Percentiles rank a stretch among this genome's conserved stretches.
These are phyloP conservation scores for Tieghemostelium lacteum DNA, from an alignment of 78 protist species.

Conservation along the genomic window DNA sequence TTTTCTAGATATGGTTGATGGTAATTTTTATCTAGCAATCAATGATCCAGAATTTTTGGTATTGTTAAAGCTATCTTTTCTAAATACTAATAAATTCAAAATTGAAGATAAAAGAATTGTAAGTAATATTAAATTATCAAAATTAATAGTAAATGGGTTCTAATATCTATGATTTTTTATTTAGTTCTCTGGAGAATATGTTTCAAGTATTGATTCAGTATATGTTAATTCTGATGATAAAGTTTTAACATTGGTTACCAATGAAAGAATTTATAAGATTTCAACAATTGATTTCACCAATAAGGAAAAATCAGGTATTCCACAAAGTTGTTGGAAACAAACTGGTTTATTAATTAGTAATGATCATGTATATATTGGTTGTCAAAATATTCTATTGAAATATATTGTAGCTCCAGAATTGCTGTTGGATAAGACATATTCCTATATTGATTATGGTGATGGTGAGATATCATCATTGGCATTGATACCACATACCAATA, in stretches of 20 bases:
- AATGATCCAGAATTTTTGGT: background rate
- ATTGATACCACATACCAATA: background rate
- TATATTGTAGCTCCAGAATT: background rate
- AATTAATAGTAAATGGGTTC: background rate
- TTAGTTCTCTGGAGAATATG: background rate
- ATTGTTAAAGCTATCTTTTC: too few relatives aligned
- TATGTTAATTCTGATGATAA: background rate
- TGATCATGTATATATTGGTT: background rate
- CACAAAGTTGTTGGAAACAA: background rate
- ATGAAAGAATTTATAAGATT: background rate
- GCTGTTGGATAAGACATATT: too few relatives aligned
- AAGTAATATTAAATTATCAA: background rate
- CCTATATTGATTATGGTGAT: background rate
- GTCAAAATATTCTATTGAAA: background rate
- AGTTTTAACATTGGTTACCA: background rate
- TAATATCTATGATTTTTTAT: too few relatives aligned
- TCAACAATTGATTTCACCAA: background rate
- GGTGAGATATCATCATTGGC: background rate
- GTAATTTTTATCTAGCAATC: constrained; percentile 1
- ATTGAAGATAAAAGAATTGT: background rate
- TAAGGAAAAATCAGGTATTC: background rate
- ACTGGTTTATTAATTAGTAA: background rate
- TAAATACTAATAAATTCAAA: too few relatives aligned
- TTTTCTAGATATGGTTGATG: constrained; percentile 13
- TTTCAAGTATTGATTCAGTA: background rate